These are phyloP conservation scores for Chrysoporthe austroafricana DNA, from an alignment of 2,329 filamentous ascomycete species.

Conservation along the genomic window DNA sequence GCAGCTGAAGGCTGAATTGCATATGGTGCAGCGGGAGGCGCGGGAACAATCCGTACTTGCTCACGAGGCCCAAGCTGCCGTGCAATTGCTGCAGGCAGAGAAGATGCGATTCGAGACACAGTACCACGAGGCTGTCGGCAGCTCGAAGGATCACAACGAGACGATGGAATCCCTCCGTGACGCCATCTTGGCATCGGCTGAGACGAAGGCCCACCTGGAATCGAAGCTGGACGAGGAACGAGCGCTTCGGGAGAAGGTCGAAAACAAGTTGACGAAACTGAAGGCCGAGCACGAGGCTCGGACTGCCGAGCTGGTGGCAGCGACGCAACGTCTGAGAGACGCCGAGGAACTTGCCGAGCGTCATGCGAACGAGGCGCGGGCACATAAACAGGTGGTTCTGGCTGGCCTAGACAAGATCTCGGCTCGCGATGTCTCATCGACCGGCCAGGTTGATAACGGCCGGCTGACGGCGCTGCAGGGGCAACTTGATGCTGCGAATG, in stretches of 20 bases:
- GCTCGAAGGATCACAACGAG: slow-evolving; percentile 68
- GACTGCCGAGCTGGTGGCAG: slow-evolving; percentile 75
- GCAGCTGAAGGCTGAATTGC: slow-evolving; percentile 81
- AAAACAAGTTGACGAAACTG: slow-evolving; percentile 75
- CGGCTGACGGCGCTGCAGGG: slow-evolving; percentile 75
- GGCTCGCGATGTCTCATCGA: slow-evolving; percentile 53
- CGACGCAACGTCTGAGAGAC: slow-evolving; percentile 76
- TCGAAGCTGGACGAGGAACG: slow-evolving; percentile 84
- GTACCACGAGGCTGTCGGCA: slow-evolving; percentile 68
- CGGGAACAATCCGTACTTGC: slow-evolving; percentile 80
- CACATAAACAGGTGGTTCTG: slow-evolving; percentile 82
- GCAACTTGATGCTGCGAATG: slow-evolving; percentile 78
- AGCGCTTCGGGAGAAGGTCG: slow-evolving; percentile 71
- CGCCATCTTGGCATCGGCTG: slow-evolving; percentile 77
- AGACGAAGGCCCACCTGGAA: slow-evolving; percentile 77
- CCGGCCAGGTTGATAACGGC: slow-evolving; percentile 59
- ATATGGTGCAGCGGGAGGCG: slow-evolving; percentile 75
- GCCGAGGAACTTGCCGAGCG: slow-evolving; percentile 87
- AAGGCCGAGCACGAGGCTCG: slow-evolving; percentile 82
- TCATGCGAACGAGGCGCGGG: slow-evolving; percentile 83
- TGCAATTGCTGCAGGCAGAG: slow-evolving; percentile 81
- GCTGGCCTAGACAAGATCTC: slow-evolving; percentile 78
- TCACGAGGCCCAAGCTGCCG: slow-evolving; percentile 74
- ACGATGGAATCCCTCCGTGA: slow-evolving; percentile 76
- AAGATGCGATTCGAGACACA: slow-evolving; percentile 76